These are phyloP conservation scores for Apiospora saccharicola DNA, from an alignment of 2,329 filamentous ascomycete species.

Conservation along the genomic window DNA sequence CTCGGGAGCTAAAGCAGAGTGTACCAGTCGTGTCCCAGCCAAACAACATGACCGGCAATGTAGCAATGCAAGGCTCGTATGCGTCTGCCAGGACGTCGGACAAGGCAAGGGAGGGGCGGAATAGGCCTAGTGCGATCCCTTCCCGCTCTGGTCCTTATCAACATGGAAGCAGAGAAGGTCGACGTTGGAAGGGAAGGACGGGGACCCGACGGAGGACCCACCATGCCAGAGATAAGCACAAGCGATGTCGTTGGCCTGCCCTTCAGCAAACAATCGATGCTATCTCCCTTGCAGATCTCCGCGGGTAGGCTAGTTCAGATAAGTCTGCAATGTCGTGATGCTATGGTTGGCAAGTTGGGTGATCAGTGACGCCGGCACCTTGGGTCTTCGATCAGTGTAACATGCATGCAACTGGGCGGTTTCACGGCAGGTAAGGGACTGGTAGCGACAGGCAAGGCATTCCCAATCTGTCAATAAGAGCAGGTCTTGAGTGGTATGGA, in stretches of 20 bases:
- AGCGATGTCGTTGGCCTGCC: conserved; percentile 33
- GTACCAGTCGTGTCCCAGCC: background rate
- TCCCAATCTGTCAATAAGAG: background rate
- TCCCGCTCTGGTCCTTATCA: background rate
- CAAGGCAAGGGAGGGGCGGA: background rate
- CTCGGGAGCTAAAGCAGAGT: background rate
- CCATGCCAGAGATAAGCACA: conserved; percentile 35
- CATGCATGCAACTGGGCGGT: background rate
- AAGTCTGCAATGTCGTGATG: background rate
- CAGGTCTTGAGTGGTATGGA: background rate
- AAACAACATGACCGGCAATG: background rate
- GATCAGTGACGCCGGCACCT: background rate
- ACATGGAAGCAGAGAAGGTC: background rate
- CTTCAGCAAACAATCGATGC: background rate
- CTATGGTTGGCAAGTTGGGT: background rate
- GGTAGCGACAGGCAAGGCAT: no score
- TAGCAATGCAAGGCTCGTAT: background rate
- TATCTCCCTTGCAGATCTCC: conserved; percentile 31
- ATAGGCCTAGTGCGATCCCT: background rate
- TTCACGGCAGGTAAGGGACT: background rate
- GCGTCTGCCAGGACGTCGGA: background rate
- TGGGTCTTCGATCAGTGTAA: background rate
- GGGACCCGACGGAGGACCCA: conserved; percentile 23
- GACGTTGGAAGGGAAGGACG: conserved; percentile 27
- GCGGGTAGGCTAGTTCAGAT: conserved; percentile 26